Evolutionary conservation across 306 rosid species (phyloP).

Genomic region (Cicer arietinum): DNA sequence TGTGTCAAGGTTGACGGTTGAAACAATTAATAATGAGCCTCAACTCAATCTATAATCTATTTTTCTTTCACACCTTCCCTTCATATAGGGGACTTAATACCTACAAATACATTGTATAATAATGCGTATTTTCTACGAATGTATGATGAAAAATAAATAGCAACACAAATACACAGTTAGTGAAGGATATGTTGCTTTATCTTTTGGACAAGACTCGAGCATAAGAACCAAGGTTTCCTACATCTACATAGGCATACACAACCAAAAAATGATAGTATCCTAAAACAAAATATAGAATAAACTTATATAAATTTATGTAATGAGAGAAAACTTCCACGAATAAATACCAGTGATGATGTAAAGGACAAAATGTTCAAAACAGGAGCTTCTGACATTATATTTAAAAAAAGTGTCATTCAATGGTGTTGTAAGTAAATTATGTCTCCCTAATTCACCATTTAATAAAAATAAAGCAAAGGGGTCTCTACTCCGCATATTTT

Average conservation of each 20-base stretch:
- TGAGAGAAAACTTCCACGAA: not conserved
- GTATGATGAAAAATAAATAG: constrained; percentile 20
- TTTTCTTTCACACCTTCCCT: constrained; percentile 18
- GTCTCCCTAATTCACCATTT: constrained; percentile 3
- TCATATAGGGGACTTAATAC: constrained; percentile 7
- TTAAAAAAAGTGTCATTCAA: constrained; percentile 14
- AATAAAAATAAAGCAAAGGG: constrained; percentile 20
- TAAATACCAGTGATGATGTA: not conserved
- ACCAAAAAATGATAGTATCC: not conserved
- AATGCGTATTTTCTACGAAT: constrained; percentile 21
- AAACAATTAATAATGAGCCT: constrained; percentile 29
- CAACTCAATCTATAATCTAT: not conserved
- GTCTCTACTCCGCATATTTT: no score
- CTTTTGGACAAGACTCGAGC: not conserved
- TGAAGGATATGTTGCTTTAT: not conserved
- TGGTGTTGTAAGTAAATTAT: not conserved
- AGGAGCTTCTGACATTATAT: constrained; percentile 1
- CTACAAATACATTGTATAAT: not conserved
- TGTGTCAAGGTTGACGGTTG: not conserved
- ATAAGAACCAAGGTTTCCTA: constrained; percentile 22
- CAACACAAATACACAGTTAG: not conserved
- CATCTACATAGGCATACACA: not conserved
- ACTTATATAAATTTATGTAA: not conserved
- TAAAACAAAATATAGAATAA: not conserved
- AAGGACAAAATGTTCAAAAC: constrained; percentile 2